Conservation (phyloP, 106 monocot species). For the Apostasia ramifera region DNA sequence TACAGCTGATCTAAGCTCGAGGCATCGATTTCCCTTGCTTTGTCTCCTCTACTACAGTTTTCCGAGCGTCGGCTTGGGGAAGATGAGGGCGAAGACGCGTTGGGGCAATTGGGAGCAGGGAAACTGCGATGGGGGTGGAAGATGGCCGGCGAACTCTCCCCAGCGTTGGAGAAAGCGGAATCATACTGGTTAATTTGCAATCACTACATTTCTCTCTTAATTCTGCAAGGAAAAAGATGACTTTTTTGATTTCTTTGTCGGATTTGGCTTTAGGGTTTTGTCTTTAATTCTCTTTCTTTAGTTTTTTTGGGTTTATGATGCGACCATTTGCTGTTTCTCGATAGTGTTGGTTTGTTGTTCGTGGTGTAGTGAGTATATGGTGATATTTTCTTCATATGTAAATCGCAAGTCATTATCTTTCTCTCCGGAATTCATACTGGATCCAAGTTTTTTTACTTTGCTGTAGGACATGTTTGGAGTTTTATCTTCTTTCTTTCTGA, state of each 20-base stretch:
- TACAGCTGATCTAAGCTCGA: too few relatives aligned
- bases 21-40: too few relatives aligned
- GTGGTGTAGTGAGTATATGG: neutral
- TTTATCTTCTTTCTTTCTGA: too few relatives aligned
- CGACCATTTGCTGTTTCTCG: neutral
- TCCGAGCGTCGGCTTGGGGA: too few relatives aligned
- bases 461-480: neutral
- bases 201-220: neutral
- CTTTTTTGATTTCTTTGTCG: neutral
- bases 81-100: slow-evolving; percentile 6
- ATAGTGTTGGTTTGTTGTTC: neutral
- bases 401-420: neutral
- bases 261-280: slow-evolving; percentile 2
- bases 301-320: neutral
- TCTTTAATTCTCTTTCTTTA: neutral
- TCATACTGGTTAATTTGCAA: neutral
- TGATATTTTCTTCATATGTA: neutral
- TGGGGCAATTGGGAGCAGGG: slow-evolving; percentile 4
- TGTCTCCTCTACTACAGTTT: too few relatives aligned
- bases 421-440: neutral
- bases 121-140: neutral
- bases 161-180: neutral
- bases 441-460: neutral
- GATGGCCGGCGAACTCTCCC: slow-evolving; percentile 4
- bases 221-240: neutral